A percentile compares a stretch with the other conserved stretches of the same genome.
phyloP scores from a whole-genome alignment of 2,329 filamentous ascomycete species.

The Diaporthe ilicicola region DNA sequence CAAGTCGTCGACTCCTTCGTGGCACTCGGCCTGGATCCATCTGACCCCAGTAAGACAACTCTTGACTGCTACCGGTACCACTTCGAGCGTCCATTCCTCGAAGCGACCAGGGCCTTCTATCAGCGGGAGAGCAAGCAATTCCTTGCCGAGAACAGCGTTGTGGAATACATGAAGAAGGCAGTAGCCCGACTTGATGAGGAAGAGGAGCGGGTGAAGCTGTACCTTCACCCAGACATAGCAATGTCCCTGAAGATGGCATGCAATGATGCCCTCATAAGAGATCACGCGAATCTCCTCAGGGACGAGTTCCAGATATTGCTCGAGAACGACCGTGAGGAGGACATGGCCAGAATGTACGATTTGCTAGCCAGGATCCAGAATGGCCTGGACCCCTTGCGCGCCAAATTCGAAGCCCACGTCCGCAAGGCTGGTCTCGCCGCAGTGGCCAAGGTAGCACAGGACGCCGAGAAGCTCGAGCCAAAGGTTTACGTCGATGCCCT shows the following conservation, averaged over 20 bases:
- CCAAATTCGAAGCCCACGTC: slow-evolving; percentile 91
- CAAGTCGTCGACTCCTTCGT: slow-evolving; percentile 97
- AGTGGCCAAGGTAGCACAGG: slow-evolving; percentile 88
- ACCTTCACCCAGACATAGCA: slow-evolving; percentile 90
- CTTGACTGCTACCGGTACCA: slow-evolving; percentile 92
- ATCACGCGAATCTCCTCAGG: slow-evolving; percentile 84
- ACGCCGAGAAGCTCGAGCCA: slow-evolving; percentile 90
- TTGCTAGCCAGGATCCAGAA: slow-evolving; percentile 89
- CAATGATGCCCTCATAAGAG: slow-evolving; percentile 87
- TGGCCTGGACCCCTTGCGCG: slow-evolving; percentile 86
- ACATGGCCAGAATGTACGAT: slow-evolving; percentile 96
- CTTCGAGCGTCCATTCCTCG: slow-evolving; percentile 93
- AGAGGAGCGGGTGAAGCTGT: slow-evolving; percentile 91
- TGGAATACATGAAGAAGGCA: slow-evolving; percentile 99
- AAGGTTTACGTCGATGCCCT: slow-evolving; percentile 97
- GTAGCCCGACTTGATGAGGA: slow-evolving; percentile 90
- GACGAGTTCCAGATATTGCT: slow-evolving; percentile 96
- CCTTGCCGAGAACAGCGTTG: slow-evolving; percentile 94
- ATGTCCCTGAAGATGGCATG: slow-evolving; percentile 85
- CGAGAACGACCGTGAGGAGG: slow-evolving; percentile 93
- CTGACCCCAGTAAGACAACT: slow-evolving; percentile 91
- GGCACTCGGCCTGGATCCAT: slow-evolving; percentile 91
- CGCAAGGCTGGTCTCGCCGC: slow-evolving; percentile 87
- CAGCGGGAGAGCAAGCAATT: slow-evolving; percentile 92
- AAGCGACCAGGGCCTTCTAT: slow-evolving; percentile 86